Conservation (phyloP, 495 filamentous ascomycete species). For the Evernia prunastri region DNA sequence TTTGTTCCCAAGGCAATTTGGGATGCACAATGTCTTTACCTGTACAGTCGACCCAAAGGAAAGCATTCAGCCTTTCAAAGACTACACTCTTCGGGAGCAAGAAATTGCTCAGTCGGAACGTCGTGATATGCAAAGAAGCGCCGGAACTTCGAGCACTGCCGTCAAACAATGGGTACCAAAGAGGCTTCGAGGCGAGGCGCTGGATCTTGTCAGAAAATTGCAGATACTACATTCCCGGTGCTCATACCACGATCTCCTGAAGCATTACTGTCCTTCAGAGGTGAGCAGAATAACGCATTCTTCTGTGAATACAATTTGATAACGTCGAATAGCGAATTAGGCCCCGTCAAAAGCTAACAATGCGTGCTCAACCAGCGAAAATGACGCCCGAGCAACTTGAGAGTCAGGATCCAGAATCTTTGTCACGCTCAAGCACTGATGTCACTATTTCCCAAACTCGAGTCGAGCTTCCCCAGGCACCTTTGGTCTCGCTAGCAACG, state of each 20-base stretch:
- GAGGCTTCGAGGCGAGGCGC: conserved; percentile 58
- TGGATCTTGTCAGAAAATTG: conserved; percentile 57
- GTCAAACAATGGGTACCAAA: conserved; percentile 55
- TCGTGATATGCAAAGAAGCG: conserved; percentile 1
- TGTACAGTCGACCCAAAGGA: conserved; percentile 54
- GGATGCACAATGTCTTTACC: conserved; percentile 86
- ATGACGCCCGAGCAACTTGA: neutral
- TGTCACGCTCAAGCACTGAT: conserved; percentile 10
- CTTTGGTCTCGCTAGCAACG: conserved; percentile 65
- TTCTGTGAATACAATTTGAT: neutral
- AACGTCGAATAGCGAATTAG: neutral
- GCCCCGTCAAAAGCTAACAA: neutral
- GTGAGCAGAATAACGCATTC: conserved; percentile 32
- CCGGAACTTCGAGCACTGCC: no score
- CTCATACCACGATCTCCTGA: conserved; percentile 66
- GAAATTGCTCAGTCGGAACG: conserved; percentile 54
- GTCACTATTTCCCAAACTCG: conserved; percentile 21
- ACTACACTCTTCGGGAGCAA: conserved; percentile 75
- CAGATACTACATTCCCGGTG: conserved; percentile 67
- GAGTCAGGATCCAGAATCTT: neutral
- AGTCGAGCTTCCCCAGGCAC: conserved; percentile 22
- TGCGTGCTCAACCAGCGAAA: neutral
- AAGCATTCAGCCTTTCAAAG: conserved; percentile 65
- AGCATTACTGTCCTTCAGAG: conserved; percentile 68
- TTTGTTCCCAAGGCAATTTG: conserved; percentile 87